Base-by-base conservation (phyloP, 1,139 yeast species). In the Diutina siamensis region DNA sequence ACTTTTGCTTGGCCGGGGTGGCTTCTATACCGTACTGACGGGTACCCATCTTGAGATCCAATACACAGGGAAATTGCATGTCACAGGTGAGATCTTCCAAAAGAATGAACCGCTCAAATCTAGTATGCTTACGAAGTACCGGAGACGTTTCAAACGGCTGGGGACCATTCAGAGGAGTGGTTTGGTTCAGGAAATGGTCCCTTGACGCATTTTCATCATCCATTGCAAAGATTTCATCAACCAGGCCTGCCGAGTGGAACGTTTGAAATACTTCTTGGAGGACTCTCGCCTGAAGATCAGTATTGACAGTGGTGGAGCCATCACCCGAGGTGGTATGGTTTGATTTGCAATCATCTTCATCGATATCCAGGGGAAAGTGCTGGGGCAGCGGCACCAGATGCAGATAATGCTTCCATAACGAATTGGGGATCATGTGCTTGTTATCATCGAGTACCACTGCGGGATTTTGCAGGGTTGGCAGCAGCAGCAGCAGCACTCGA, bases 21-120 rank as follows among this genome's bases (percentile, higher is more conserved):
- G 97, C 97, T 53, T 87, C 95, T 15, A 89, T 83, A n/a, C 99
- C 98, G 56, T 92, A 92, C 62, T 94, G 99, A 47, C 99, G 72
- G 0, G 99, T 89, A 1, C 99, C 99, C 97, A 94, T 92, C 60
- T 94, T 94, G 53, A 94, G 71, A 62, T 94, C 99, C 49, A 94
- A 67, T 1, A 92, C 97, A 59, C 97, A 88, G 0, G 98, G 97
- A 50, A 74, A 75, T 32, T 64, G 68, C 81, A 92, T 78, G 32
- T 87, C 86, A 46, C 81, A 74, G 0, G 97, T 89, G 47, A 94
- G 66, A 63, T 94, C 99, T 58, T 94, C 98, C 46, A 89, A 68
- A n/a, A 94, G 65, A 35, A 94, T 83, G 57, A 88, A 88, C 53
- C 94, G 70, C 60, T 85, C 94, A 45, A 83, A 79, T 46, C 83